Evolutionary conservation across 176 grass and related monocot genomes (phyloP).

Genomic region (Bromus sterilis): DNA sequence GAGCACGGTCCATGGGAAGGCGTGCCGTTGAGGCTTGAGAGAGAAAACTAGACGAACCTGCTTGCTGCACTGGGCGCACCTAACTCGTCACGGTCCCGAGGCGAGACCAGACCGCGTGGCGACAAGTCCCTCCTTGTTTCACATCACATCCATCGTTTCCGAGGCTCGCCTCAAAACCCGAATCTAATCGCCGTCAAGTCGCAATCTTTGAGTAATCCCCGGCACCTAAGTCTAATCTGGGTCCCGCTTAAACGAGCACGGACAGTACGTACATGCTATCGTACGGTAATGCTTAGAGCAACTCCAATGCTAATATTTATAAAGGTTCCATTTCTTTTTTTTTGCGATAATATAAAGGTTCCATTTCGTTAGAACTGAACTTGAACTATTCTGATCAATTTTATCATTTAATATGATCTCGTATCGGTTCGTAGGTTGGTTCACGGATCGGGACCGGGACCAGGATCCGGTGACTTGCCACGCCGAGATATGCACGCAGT

Average conservation of each 20-base stretch:
- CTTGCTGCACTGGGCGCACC: slow-evolving; percentile 10
- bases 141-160: neutral
- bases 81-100: slow-evolving; percentile 16
- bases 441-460: no score
- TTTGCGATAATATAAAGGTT: no score
- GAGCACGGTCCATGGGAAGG: neutral
- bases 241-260: neutral
- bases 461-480: no score
- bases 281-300: no score
- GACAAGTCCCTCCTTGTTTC: slow-evolving; percentile 7
- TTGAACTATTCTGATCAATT: no score
- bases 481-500: no score
- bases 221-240: neutral
- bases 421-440: no score
- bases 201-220: neutral
- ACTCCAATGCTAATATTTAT: no score
- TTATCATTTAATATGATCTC: no score
- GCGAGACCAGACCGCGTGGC: slow-evolving; percentile 32
- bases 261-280: no score
- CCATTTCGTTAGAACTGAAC: no score
- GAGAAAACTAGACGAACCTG: neutral
- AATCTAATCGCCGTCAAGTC: neutral
- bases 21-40: neutral
- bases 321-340: no score
- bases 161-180: neutral